Evolutionary conservation across 1,284 basidiomycete species (phyloP).

Genomic region (Sanghuangporus baumii): DNA sequence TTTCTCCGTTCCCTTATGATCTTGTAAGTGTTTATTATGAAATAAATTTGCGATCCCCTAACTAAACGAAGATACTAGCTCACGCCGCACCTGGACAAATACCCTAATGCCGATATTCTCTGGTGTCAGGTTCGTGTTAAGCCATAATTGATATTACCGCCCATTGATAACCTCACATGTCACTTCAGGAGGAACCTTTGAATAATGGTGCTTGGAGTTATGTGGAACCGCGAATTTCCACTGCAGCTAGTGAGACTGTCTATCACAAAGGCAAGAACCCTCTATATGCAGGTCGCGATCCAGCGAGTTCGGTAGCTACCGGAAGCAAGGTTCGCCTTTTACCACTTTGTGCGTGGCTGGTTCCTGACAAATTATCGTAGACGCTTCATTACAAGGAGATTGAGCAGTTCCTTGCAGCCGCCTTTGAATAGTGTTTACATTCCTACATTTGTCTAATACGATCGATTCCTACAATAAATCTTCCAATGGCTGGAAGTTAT

Average conservation of each 20-base stretch:
- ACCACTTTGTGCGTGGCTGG: background rate
- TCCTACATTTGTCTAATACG: background rate
- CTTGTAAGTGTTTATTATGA: conserved; percentile 38
- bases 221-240: conserved; percentile 83
- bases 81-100: conserved; percentile 88
- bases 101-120: conserved; percentile 88
- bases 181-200: conserved; percentile 74
- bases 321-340: conserved; percentile 67
- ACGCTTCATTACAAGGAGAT: conserved; percentile 15
- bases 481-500: background rate
- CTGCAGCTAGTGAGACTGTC: conserved; percentile 76
- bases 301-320: conserved; percentile 86
- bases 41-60: background rate
- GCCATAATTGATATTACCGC: background rate
- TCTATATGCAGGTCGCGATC: conserved; percentile 80
- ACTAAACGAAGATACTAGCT: conserved; percentile 38
- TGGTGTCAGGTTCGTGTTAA: conserved; percentile 73
- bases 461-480: background rate
- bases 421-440: background rate
- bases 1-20: conserved; percentile 96
- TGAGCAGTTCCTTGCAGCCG: conserved; percentile 13
- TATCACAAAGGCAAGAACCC: conserved; percentile 91
- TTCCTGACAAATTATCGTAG: background rate
- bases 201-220: conserved; percentile 96
- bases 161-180: conserved; percentile 2